A percentile compares a stretch with the other conserved stretches of the same genome.
Conservation (phyloP, 495 filamentous ascomycete genomes). For the Penicillium coprophilum region DNA sequence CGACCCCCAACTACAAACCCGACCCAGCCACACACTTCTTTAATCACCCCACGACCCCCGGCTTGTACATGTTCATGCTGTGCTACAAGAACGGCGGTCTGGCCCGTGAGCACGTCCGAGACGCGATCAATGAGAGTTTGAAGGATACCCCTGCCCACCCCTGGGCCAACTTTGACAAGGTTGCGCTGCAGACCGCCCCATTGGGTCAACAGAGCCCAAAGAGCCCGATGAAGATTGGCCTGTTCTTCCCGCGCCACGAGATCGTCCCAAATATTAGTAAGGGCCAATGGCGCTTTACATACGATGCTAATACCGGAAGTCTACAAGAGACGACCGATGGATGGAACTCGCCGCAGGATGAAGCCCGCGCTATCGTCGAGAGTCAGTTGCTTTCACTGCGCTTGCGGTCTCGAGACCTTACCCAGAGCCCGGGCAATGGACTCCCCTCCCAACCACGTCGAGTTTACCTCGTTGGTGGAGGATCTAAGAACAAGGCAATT, state of each 20-base stretch:
- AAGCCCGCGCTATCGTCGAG: slow-evolving; percentile 89
- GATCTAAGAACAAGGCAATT: slow-evolving; percentile 83
- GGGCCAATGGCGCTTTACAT: slow-evolving; percentile 83
- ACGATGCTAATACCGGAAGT: slow-evolving; percentile 42
- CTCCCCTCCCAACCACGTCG: slow-evolving; percentile 82
- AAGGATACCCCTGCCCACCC: slow-evolving; percentile 43
- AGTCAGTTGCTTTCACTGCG: slow-evolving; percentile 89
- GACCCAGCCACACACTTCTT: slow-evolving; percentile 87
- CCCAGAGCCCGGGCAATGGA: slow-evolving; percentile 51
- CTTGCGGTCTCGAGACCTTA: slow-evolving; percentile 73
- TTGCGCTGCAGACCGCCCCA: slow-evolving; percentile 61
- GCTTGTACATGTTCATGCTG: slow-evolving; percentile 97
- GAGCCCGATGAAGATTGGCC: slow-evolving; percentile 73
- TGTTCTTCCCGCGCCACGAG: slow-evolving; percentile 93
- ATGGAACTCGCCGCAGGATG: slow-evolving; percentile 59
- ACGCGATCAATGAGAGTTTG: slow-evolving; percentile 57
- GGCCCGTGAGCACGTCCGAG: slow-evolving; percentile 83
- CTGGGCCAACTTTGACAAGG: slow-evolving; percentile 78
- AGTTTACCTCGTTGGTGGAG: slow-evolving; percentile 92
- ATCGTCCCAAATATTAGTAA: slow-evolving; percentile 87
- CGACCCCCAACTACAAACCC: slow-evolving; percentile 82
- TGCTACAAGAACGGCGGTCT: slow-evolving; percentile 98
- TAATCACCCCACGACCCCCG: slow-evolving; percentile 79
- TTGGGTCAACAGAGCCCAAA: slow-evolving; percentile 55
- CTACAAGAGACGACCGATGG: slow-evolving; percentile 46